Evolutionary conservation across 208 protist species (phyloP).

Genomic region (Leishmania tropica): DNA sequence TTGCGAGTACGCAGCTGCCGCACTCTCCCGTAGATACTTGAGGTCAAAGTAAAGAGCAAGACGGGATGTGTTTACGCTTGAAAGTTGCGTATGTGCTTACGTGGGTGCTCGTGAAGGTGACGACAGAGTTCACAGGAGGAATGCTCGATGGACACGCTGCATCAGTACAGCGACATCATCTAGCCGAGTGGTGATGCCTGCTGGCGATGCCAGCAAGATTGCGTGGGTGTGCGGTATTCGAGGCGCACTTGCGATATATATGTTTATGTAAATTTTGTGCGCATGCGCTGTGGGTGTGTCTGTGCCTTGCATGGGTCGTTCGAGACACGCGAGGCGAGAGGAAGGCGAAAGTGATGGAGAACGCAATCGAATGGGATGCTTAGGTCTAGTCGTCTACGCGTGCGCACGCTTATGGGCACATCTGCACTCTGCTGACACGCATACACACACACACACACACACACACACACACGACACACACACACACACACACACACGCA

Average conservation of each 20-base stretch:
- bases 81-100: neutral
- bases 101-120: neutral
- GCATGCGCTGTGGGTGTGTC: neutral
- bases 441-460: neutral
- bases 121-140: neutral
- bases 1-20: neutral
- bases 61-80: neutral
- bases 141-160: conserved; percentile 10
- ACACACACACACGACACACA: too few species aligned
- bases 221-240: neutral
- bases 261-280: neutral
- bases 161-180: conserved; percentile 42
- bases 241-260: neutral
- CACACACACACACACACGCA: neutral
- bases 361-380: neutral
- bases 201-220: conserved; percentile 45
- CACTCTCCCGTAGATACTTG: neutral
- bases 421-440: too few species aligned
- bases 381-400: neutral
- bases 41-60: conserved; percentile 7
- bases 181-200: conserved; percentile 33
- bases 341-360: neutral
- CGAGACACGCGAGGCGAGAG: neutral
- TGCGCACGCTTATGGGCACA: neutral
- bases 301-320: neutral